Conservation (phyloP, 768 basidiomycete species). For the Russula ochroleuca region DNA sequence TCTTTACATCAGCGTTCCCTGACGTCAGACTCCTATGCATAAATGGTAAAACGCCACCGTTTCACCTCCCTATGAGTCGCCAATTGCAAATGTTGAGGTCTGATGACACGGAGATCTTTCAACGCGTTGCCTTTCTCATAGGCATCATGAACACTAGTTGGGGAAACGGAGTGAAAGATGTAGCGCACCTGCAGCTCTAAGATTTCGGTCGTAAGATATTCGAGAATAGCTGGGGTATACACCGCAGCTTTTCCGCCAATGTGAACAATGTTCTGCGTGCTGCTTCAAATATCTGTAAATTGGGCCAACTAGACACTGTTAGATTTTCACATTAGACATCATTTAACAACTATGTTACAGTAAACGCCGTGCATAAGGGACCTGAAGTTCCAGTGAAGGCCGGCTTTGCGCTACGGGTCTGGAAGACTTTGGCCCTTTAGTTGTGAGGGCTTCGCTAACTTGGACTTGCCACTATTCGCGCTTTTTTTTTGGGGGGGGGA, state of each 20-base stretch:
- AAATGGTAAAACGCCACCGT: conserved; percentile 78
- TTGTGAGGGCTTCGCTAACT: conserved; percentile 10
- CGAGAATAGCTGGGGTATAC: conserved; percentile 89
- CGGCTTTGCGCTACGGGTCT: conserved; percentile 26
- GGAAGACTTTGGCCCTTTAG: conserved; percentile 21
- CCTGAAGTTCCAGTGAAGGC: conserved; percentile 12
- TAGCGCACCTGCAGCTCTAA: conserved; percentile 85
- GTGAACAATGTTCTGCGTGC: conserved; percentile 91
- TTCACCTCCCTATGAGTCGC: conserved; percentile 97
- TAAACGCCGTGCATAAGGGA: too few relatives aligned
- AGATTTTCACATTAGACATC: background rate
- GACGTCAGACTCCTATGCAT: conserved; percentile 78
- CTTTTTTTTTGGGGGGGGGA: conserved; percentile 14
- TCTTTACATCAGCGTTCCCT: conserved; percentile 42
- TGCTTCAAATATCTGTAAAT: too few relatives aligned
- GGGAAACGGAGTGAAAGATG: background rate
- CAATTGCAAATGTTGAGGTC: conserved; percentile 90
- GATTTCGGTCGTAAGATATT: conserved; percentile 95
- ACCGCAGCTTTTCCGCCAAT: conserved; percentile 96
- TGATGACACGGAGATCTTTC: conserved; percentile 93
- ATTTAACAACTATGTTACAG: background rate
- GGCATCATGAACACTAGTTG: background rate
- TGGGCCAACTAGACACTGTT: conserved; percentile 92
- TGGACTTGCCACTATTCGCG: conserved; percentile 24
- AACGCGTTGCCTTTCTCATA: conserved; percentile 77